Conservation (phyloP, 129 eudicot genomes). For the Escallonia rubra region DNA sequence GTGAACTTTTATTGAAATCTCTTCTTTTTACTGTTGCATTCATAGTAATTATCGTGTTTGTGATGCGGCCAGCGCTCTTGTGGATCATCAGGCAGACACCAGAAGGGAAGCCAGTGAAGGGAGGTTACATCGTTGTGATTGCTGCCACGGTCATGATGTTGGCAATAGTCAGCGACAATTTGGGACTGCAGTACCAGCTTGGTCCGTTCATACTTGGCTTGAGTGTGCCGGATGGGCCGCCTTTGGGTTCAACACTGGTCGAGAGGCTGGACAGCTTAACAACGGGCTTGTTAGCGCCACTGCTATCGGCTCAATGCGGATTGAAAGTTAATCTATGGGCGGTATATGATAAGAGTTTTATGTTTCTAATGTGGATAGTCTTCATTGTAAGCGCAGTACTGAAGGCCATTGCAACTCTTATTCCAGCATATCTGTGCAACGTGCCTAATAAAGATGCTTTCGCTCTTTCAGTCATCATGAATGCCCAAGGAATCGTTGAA, state of each 20-base stretch:
- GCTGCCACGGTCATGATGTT: conserved; percentile 12
- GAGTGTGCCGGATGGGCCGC: conserved; percentile 50
- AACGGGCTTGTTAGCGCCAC: conserved; percentile 32
- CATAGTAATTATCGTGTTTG: not conserved
- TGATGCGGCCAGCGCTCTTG: conserved; percentile 11
- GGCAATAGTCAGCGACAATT: conserved; percentile 21
- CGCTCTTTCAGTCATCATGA: conserved; percentile 36
- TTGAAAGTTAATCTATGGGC: conserved; percentile 20
- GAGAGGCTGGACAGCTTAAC: conserved; percentile 34
- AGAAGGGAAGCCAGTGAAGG: conserved; percentile 38
- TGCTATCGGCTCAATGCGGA: conserved; percentile 34
- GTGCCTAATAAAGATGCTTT: conserved; percentile 37
- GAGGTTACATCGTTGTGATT: conserved; percentile 16
- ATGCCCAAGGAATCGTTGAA: conserved; percentile 46
- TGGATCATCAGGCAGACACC: conserved; percentile 40
- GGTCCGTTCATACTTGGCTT: conserved; percentile 42
- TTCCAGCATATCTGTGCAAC: conserved; percentile 24
- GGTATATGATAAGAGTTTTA: conserved; percentile 8
- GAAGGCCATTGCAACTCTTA: conserved; percentile 10
- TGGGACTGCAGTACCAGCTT: conserved; percentile 25
- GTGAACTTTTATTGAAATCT: not conserved
- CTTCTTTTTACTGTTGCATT: not conserved
- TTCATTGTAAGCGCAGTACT: not conserved
- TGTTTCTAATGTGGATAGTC: not conserved
- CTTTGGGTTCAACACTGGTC: conserved; percentile 41